Conservation (phyloP, 2,329 filamentous ascomycete species). For the Phialemoniopsis sp. region DNA sequence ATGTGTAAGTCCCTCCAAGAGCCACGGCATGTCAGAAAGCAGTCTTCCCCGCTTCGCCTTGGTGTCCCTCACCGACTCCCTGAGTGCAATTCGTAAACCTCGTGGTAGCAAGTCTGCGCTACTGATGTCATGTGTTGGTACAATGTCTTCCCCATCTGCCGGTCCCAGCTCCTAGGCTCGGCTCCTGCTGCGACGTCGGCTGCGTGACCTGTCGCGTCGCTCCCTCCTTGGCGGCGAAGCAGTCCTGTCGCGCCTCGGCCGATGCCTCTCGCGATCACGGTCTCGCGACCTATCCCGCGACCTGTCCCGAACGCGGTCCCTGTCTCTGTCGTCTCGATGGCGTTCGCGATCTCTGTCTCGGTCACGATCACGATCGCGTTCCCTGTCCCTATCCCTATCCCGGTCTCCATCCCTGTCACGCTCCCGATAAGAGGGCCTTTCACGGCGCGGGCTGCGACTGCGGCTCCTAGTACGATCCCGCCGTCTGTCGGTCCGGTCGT, state of each 20-base stretch:
- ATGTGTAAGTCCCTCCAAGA: too few species aligned
- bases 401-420: constrained; percentile 11
- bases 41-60: too few species aligned
- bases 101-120: too few species aligned
- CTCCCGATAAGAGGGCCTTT: constrained; percentile 5
- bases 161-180: constrained; percentile 12
- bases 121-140: too few species aligned
- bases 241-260: constrained; percentile 17
- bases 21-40: too few species aligned
- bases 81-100: too few species aligned
- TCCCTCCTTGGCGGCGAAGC: constrained; percentile 6
- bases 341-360: constrained; percentile 22
- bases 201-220: constrained; percentile 9
- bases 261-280: constrained; percentile 25
- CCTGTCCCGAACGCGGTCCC: constrained; percentile 25
- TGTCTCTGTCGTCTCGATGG: constrained; percentile 13
- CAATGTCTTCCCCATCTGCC: too few species aligned
- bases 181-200: constrained; percentile 16
- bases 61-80: too few species aligned
- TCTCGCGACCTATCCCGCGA: constrained; percentile 23
- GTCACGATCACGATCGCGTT: constrained; percentile 22
- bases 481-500: constrained; percentile 1
- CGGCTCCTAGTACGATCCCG: constrained; percentile 5
- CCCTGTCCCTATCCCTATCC: constrained; percentile 17
- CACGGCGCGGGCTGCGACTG: constrained; percentile 5